Percentiles rank a stretch among this genome's conserved stretches.
Evolutionary conservation across 176 grass and related monocot genomes (phyloP).

Genomic region (Carex myosuroides): DNA sequence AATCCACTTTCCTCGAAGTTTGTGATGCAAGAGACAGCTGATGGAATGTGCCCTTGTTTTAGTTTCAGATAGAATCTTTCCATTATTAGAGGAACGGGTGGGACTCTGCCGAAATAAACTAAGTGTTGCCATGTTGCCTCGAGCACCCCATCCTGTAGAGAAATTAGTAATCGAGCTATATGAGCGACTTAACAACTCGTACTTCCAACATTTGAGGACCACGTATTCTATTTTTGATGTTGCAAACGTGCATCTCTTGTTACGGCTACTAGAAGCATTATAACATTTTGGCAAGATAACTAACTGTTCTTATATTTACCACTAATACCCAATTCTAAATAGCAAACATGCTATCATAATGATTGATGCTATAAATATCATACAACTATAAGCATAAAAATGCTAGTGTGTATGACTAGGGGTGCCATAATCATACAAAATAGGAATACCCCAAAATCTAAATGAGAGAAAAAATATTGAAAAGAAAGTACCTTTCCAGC

Average conservation of each 20-base stretch:
- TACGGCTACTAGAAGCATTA: background rate
- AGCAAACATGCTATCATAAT: background rate
- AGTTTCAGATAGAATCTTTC: conserved; percentile 91
- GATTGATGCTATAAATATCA: background rate
- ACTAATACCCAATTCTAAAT: background rate
- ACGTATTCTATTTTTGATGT: background rate
- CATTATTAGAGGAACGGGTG: conserved; percentile 64
- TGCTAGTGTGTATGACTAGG: background rate
- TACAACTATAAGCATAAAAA: background rate
- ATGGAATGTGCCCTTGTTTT: conserved; percentile 40
- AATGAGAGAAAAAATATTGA: background rate
- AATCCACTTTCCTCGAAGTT: conserved; percentile 53
- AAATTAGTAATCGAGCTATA: background rate
- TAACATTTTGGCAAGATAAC: background rate
- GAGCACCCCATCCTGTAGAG: conserved; percentile 52
- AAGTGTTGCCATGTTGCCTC: conserved; percentile 65
- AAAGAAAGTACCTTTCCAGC: conserved; percentile 65
- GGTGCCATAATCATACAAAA: background rate
- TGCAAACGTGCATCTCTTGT: background rate
- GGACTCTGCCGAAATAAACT: conserved; percentile 36
- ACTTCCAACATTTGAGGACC: background rate
- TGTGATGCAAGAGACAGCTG: conserved; percentile 45
- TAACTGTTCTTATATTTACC: background rate
- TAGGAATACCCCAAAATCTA: conserved; percentile 3
- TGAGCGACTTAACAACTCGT: conserved; percentile 18